Conservation (phyloP, 768 basidiomycete genomes). For the Rhodotorula graminis region DNA sequence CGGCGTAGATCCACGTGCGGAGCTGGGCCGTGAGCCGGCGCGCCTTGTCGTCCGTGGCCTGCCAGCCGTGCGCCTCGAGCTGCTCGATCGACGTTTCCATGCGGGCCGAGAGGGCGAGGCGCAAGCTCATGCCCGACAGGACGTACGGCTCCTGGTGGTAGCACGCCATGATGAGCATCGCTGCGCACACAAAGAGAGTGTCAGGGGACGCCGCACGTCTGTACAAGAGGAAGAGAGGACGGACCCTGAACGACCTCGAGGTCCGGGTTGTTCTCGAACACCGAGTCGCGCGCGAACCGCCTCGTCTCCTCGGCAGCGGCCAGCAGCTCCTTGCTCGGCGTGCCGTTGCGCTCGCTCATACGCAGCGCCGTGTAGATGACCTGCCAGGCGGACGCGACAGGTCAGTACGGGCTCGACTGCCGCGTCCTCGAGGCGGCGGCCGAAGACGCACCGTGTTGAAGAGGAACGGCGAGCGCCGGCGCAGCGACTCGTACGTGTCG, state of each 20-base stretch:
- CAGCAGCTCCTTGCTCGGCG: conserved; percentile 11
- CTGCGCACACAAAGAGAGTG: not conserved
- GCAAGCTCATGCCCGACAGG: conserved; percentile 8
- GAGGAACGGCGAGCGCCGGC: not conserved
- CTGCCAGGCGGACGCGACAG: too few relatives aligned
- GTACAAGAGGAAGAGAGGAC: not conserved
- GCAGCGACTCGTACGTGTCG: conserved; percentile 20
- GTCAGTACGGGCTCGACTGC: too few relatives aligned
- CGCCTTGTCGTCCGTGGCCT: conserved; percentile 19
- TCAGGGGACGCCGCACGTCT: not conserved
- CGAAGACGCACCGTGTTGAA: not conserved
- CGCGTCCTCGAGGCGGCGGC: too few relatives aligned
- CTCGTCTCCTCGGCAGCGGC: conserved; percentile 23
- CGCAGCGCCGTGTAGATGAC: conserved; percentile 7
- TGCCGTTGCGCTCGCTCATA: not conserved
- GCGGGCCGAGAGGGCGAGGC: conserved; percentile 1
- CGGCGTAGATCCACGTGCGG: conserved; percentile 13
- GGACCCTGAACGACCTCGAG: conserved; percentile 8
- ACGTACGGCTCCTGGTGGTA: conserved; percentile 18
- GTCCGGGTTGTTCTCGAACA: conserved; percentile 4
- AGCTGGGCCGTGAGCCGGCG: not conserved
- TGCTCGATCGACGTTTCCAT: conserved; percentile 6
- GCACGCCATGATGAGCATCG: conserved; percentile 8
- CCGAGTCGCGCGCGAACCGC: conserved; percentile 4
- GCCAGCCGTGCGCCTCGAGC: conserved; percentile 15